phyloP scores from a whole-genome alignment of 2,329 filamentous ascomycete species.

The Monosporascus sp. region DNA sequence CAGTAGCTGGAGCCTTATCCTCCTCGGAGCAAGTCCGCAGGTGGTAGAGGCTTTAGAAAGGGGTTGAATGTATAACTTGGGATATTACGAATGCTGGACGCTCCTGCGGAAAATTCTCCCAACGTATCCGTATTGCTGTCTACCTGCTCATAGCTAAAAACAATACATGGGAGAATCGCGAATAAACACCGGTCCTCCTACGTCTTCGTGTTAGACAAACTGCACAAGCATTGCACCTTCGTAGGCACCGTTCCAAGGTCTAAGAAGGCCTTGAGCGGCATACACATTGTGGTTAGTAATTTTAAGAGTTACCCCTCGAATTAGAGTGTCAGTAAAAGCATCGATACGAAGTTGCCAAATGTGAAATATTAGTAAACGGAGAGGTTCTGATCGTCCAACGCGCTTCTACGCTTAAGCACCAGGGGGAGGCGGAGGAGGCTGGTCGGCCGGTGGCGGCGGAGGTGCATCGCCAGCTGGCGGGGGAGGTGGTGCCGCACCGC shows the following conservation, averaged over 20 bases:
- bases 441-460: conserved; percentile 54
- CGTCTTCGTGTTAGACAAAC: background rate
- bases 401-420: conserved; percentile 34
- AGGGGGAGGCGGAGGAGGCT: conserved; percentile 56
- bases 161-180: too few species aligned
- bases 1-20: too few species aligned
- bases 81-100: too few species aligned
- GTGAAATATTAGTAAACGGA: background rate
- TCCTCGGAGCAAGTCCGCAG: too few species aligned
- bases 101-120: too few species aligned
- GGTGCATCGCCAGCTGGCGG: conserved; percentile 59
- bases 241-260: background rate
- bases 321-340: background rate
- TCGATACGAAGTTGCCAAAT: background rate
- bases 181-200: background rate
- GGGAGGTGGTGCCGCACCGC: conserved; percentile 44
- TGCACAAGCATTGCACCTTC: background rate
- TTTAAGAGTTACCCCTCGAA: background rate
- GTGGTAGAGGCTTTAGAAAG: too few species aligned
- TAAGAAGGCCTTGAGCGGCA: background rate
- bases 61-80: too few species aligned
- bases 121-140: too few species aligned
- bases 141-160: too few species aligned
- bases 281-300: background rate
- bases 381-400: conserved; percentile 3